A percentile compares a stretch with the other conserved stretches of the same genome.
Evolutionary conservation across 805 yeast species (phyloP).

Genomic region (Yamadazyma ubonensis): DNA sequence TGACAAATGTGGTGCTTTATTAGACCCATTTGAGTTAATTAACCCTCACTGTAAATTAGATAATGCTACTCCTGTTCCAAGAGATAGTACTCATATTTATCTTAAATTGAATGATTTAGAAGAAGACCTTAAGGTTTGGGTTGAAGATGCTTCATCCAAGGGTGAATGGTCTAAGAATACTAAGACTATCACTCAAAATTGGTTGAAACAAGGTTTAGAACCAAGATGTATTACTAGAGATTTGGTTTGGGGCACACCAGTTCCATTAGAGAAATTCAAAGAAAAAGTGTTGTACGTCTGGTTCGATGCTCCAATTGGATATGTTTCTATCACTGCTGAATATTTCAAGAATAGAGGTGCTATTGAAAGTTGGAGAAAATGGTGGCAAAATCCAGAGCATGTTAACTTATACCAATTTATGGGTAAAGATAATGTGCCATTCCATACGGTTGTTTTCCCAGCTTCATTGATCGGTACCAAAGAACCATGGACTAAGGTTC

Average conservation of each 20-base stretch:
- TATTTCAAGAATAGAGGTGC: conserved; percentile 48
- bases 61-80: conserved; percentile 73
- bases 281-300: conserved; percentile 95
- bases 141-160: conserved; percentile 58
- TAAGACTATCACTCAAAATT: conserved; percentile 80
- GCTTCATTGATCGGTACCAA: conserved; percentile 85
- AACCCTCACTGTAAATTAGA: conserved; percentile 96
- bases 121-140: conserved; percentile 72
- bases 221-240: conserved; percentile 98
- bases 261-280: conserved; percentile 81
- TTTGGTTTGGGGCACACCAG: conserved; percentile 97
- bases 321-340: conserved; percentile 92
- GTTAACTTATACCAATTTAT: conserved; percentile 92
- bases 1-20: conserved; percentile 88
- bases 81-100: conserved; percentile 82
- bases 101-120: conserved; percentile 82
- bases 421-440: conserved; percentile 99
- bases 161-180: conserved; percentile 94
- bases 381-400: conserved; percentile 95
- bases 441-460: conserved; percentile 98
- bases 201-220: conserved; percentile 90
- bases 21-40: conserved; percentile 90
- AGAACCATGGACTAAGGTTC: conserved; percentile 86
- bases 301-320: conserved; percentile 99
- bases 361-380: conserved; percentile 63